phyloP scores from a whole-genome alignment of 495 filamentous ascomycete genomes.

The Podospora conica region DNA sequence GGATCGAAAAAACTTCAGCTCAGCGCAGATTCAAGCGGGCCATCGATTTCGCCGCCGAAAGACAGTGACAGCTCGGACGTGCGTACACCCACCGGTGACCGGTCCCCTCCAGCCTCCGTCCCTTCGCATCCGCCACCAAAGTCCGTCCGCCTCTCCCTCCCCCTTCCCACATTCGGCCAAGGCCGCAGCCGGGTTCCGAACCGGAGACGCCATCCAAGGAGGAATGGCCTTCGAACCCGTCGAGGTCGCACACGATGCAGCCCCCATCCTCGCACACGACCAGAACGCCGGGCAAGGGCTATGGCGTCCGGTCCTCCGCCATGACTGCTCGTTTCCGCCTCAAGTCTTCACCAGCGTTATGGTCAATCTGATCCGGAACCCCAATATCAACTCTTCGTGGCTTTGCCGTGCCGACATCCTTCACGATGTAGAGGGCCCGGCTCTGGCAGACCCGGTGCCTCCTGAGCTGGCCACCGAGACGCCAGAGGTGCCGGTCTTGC shows the following conservation, averaged over 20 bases:
- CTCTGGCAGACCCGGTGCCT: conserved; percentile 1
- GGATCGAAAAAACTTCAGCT: neutral
- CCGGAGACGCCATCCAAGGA: neutral
- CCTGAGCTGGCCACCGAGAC: neutral
- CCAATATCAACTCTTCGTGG: conserved; percentile 77
- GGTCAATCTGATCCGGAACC: conserved; percentile 71
- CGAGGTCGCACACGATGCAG: conserved; percentile 29
- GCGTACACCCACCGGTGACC: no score
- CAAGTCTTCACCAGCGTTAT: conserved; percentile 57
- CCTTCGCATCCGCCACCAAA: neutral
- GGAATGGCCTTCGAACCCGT: conserved; percentile 23
- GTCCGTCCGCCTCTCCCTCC: neutral
- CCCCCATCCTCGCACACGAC: conserved; percentile 20
- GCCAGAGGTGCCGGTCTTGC: conserved; percentile 15
- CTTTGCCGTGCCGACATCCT: conserved; percentile 85
- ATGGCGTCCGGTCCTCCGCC: conserved; percentile 48
- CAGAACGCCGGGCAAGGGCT: conserved; percentile 13
- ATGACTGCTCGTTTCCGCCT: conserved; percentile 52
- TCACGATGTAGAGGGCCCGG: conserved; percentile 37
- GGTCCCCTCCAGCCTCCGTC: neutral
- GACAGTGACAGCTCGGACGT: no score
- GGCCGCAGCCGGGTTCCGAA: neutral
- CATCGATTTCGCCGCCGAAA: no score
- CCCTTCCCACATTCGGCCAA: neutral
- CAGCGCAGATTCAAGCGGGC: neutral